Evolutionary conservation across 1,284 basidiomycete species (phyloP).

Genomic region (Marasmius sp.): DNA sequence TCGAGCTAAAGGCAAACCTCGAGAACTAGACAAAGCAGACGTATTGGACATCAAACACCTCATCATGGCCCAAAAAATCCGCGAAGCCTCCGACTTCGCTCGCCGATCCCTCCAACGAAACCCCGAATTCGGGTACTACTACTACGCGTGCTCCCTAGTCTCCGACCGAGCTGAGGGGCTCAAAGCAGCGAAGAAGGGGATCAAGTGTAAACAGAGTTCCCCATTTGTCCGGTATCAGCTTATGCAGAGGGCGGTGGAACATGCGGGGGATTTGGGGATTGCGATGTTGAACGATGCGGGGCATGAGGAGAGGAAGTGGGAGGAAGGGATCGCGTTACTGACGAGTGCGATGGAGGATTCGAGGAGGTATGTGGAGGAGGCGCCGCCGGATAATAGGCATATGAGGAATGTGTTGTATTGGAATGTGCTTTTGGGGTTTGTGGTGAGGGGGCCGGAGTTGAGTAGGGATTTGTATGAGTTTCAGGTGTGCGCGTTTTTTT

Average conservation of each 20-base stretch:
- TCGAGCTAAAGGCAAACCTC: conserved; percentile 34
- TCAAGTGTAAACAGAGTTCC: conserved; percentile 48
- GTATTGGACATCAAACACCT: conserved; percentile 59
- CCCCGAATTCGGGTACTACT: conserved; percentile 55
- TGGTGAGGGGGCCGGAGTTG: conserved; percentile 48
- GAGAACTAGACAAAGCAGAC: conserved; percentile 51
- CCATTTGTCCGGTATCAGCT: conserved; percentile 51
- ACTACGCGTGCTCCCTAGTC: conserved; percentile 51
- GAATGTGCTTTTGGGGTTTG: conserved; percentile 51
- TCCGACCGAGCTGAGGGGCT: conserved; percentile 36
- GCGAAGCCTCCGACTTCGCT: conserved; percentile 44
- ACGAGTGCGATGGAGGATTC: conserved; percentile 55
- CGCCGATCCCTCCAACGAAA: conserved; percentile 47
- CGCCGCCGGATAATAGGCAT: conserved; percentile 60
- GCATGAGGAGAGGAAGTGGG: conserved; percentile 39
- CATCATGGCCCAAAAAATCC: conserved; percentile 44
- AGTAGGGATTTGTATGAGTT: conserved; percentile 48
- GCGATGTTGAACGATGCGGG: conserved; percentile 43
- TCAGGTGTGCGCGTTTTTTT: conserved; percentile 34
- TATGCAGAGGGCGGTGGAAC: conserved; percentile 57
- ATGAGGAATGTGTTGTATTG: conserved; percentile 57
- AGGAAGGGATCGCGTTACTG: conserved; percentile 29
- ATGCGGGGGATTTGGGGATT: conserved; percentile 55
- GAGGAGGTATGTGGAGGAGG: conserved; percentile 49
- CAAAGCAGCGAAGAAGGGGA: conserved; percentile 51